Evolutionary conservation across 805 yeast genomes (phyloP).

Genomic region (Metschnikowia vanudenii): DNA sequence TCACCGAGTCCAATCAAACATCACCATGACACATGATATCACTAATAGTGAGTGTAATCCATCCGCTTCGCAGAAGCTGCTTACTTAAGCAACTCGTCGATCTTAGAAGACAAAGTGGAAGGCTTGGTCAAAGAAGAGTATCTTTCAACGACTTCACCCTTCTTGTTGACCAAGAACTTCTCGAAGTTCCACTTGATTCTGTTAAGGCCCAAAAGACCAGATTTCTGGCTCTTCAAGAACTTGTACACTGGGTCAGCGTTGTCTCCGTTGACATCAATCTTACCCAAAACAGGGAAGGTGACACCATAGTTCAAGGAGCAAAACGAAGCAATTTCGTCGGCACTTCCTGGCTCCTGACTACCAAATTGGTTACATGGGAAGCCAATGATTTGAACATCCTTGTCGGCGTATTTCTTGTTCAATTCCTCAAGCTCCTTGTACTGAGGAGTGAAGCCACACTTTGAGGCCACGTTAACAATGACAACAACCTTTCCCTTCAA

Average conservation of each 20-base stretch:
- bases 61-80: background rate
- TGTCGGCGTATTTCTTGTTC: slow-evolving; percentile 38
- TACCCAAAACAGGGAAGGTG: slow-evolving; percentile 81
- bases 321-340: slow-evolving; percentile 65
- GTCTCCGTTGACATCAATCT: slow-evolving; percentile 86
- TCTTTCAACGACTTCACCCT: slow-evolving; percentile 47
- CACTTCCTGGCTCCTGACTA: slow-evolving; percentile 41
- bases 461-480: slow-evolving; percentile 85
- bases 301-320: slow-evolving; percentile 87
- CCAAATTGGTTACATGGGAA: slow-evolving; percentile 48
- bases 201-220: slow-evolving; percentile 45
- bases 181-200: slow-evolving; percentile 48
- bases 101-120: slow-evolving; percentile 21
- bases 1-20: background rate
- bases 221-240: slow-evolving; percentile 62
- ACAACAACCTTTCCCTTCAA: slow-evolving; percentile 79
- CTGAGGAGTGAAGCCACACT: slow-evolving; percentile 50
- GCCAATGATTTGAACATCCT: slow-evolving; percentile 39
- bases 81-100: slow-evolving; percentile 22
- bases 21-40: background rate
- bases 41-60: too few species aligned
- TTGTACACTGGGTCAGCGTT: slow-evolving; percentile 77
- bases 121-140: slow-evolving; percentile 65
- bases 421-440: slow-evolving; percentile 42
- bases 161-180: slow-evolving; percentile 41